Evolutionary conservation across 129 eudicot genomes (phyloP).

Genomic region (Pulicaria dysenterica): DNA sequence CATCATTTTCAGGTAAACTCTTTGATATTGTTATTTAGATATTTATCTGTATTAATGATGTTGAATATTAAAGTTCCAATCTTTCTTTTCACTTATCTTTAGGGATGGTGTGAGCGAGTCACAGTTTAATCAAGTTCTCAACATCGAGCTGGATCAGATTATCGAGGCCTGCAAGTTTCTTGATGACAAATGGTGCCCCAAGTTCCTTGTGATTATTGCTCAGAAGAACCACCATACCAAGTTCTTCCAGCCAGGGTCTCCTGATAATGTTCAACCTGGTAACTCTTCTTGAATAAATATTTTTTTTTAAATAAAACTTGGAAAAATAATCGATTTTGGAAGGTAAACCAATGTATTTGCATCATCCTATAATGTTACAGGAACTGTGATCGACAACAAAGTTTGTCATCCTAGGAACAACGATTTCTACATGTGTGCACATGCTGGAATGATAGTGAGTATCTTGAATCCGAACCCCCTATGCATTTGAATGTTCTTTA

Average conservation of each 20-base stretch:
- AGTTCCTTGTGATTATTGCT: conserved; percentile 71
- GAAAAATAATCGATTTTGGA: neutral
- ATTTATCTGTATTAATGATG: neutral
- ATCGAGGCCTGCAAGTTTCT: conserved; percentile 82
- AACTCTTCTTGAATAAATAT: neutral
- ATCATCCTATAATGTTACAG: conserved; percentile 32
- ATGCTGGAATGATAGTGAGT: conserved; percentile 84
- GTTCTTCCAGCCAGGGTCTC: conserved; percentile 60
- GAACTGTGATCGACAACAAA: conserved; percentile 69
- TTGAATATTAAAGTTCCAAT: neutral
- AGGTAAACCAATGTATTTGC: neutral
- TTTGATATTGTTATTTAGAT: neutral
- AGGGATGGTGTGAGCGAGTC: conserved; percentile 95
- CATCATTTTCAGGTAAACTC: conserved; percentile 72
- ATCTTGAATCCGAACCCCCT: neutral
- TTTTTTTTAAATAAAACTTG: neutral
- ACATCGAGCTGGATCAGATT: conserved; percentile 78
- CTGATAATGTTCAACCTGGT: conserved; percentile 95
- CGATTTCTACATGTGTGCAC: conserved; percentile 81
- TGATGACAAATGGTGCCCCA: conserved; percentile 70
- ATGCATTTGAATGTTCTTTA: neutral
- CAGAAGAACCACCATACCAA: conserved; percentile 91
- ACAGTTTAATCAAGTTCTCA: conserved; percentile 77
- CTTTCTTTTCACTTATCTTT: neutral
- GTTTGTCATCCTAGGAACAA: conserved; percentile 74